These are phyloP conservation scores for California macrophylla DNA, from an alignment of 441 rosid species.

Conservation along the genomic window DNA sequence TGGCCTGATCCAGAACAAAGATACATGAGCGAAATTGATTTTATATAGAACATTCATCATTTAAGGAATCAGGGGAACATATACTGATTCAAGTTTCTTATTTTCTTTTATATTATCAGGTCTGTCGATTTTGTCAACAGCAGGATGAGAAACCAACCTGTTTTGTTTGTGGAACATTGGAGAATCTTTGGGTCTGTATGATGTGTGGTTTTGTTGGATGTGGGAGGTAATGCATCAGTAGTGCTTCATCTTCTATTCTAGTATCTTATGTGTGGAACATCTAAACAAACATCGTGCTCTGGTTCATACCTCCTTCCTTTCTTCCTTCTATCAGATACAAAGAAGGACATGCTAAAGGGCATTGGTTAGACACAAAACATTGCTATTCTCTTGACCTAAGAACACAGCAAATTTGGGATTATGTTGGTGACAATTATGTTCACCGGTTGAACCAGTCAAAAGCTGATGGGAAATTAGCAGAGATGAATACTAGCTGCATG, in stretches of 20 bases:
- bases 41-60: background rate
- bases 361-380: constrained; percentile 81
- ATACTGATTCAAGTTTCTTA: background rate
- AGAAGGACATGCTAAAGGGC: constrained; percentile 78
- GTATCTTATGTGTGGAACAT: background rate
- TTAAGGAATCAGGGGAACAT: background rate
- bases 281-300: background rate
- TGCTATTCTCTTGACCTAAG: constrained; percentile 75
- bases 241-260: background rate
- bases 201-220: constrained; percentile 91
- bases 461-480: constrained; percentile 57
- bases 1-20: background rate
- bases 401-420: constrained; percentile 93
- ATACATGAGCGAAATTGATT: background rate
- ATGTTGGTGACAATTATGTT: constrained; percentile 86
- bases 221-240: constrained; percentile 53
- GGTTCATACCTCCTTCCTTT: background rate
- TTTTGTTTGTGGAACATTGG: constrained; percentile 63
- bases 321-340: constrained; percentile 50
- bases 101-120: constrained; percentile 33
- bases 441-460: constrained; percentile 85
- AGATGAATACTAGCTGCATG: constrained; percentile 42
- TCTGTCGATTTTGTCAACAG: constrained; percentile 84
- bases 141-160: constrained; percentile 68
- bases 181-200: constrained; percentile 79